Evolutionary conservation across 768 basidiomycete genomes (phyloP), one percentile per base, ranked within the genome.

Genomic region (Collybiopsis luxurians): DNA sequence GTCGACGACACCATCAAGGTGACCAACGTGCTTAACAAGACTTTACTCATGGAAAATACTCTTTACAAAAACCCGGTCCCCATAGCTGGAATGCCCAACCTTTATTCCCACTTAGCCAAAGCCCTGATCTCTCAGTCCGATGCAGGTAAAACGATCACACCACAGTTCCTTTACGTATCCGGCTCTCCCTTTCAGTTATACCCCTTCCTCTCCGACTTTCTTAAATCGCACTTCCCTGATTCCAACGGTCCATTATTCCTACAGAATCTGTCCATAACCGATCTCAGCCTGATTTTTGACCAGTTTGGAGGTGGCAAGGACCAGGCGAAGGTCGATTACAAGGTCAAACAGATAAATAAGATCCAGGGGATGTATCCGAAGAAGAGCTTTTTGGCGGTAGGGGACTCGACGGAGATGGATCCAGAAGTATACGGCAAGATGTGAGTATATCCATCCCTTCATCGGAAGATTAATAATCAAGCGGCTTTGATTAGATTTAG

Each of bases 1-100:
- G 73, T 77, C 53, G 75, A 78, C 59, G 75, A 76, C 59, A 78
- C 75, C 2, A 63, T 79, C 43, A 79, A 79, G 58, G 60, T 79
- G 17, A 71, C 76, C 0, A 66, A 79, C 54, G 72, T 70, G 21
- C 69, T 76, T 26, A 66, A 76, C 61, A 73, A 63, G 43, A 52
- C 66, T 5, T 62, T 65, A 23, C 61, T 73, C n/a, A 60, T 72
- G 40, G 67, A 74, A 58, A 60, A 73, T 17, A 77, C 76, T 9
- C 68, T 79, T 39, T 61, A 76, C 40, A 73, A 77, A 24, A 66
- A 71, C 44, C 75, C 76, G 4, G 60, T 63, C 30, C 66, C 75
- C 12, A 75, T 79, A 13, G 12, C 71, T n/a, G 76, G 76, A 17
- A 79, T 79, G 77, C 76, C 76, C 1, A 68, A 72, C 36, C 66